These are phyloP conservation scores for Fonsecaea pugnacius DNA, from an alignment of 2,329 filamentous ascomycete species.

Conservation along the genomic window DNA sequence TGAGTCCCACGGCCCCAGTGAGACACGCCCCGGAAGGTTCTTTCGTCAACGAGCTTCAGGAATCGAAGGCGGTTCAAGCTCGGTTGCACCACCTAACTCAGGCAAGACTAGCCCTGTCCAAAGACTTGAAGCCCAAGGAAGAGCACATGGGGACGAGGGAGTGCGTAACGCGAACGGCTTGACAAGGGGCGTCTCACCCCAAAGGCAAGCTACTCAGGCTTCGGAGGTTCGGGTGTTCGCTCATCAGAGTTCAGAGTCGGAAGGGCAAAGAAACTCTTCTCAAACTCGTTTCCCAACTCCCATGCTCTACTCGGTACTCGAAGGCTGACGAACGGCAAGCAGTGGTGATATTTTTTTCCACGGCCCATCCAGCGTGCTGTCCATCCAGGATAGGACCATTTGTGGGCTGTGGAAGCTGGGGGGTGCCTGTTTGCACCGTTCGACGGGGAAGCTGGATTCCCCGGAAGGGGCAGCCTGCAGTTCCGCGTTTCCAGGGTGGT, in stretches of 20 bases:
- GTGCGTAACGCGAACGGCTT: background rate
- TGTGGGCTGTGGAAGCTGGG: slow-evolving; percentile 9
- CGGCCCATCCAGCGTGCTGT: background rate
- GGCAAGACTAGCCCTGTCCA: slow-evolving; percentile 15
- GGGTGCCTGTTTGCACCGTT: slow-evolving; percentile 21
- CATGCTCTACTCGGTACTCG: background rate
- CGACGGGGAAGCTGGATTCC: slow-evolving; percentile 30
- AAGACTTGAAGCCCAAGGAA: slow-evolving; percentile 1
- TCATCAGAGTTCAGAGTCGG: background rate
- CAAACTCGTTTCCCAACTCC: background rate
- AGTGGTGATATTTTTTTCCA: background rate
- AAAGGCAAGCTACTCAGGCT: background rate
- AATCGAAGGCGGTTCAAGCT: slow-evolving; percentile 3
- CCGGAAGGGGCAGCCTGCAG: slow-evolving; percentile 17
- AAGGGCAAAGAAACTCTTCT: background rate
- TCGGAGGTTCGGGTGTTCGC: background rate
- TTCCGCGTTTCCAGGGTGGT: slow-evolving; percentile 18
- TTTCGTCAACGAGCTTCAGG: slow-evolving; percentile 20
- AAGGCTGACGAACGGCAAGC: background rate
- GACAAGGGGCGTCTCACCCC: background rate
- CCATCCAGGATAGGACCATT: slow-evolving; percentile 9
- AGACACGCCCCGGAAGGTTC: slow-evolving; percentile 11
- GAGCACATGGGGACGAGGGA: background rate
- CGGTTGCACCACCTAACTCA: slow-evolving; percentile 16
- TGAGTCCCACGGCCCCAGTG: slow-evolving; percentile 6